Evolutionary conservation across 495 filamentous ascomycete genomes (phyloP).

Genomic region (Xeromyces bisporus): DNA sequence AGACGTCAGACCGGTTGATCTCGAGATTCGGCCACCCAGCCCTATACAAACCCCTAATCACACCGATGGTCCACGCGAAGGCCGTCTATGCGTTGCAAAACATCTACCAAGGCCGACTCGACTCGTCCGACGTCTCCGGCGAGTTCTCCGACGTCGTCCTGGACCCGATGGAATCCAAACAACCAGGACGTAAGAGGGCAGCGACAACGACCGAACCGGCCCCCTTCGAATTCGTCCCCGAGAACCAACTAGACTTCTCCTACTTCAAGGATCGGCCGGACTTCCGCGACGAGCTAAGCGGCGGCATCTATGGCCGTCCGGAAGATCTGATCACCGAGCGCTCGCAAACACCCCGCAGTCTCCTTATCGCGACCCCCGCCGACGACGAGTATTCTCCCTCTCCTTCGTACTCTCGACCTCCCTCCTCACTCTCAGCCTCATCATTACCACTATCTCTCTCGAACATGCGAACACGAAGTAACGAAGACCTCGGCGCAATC

Average conservation of each 20-base stretch:
- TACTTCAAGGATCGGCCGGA: conserved; percentile 81
- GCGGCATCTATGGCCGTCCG: conserved; percentile 53
- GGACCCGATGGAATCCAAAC: conserved; percentile 60
- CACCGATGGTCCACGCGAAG: conserved; percentile 89
- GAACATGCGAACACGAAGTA: conserved; percentile 3
- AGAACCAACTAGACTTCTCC: conserved; percentile 79
- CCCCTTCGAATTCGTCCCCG: conserved; percentile 78
- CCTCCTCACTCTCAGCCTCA: conserved; percentile 29
- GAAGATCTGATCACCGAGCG: conserved; percentile 48
- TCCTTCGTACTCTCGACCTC: conserved; percentile 28
- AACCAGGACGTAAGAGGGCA: conserved; percentile 54
- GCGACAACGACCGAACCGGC: conserved; percentile 15
- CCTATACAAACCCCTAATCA: conserved; percentile 73
- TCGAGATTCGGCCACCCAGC: conserved; percentile 82
- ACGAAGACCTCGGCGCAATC: conserved; percentile 23
- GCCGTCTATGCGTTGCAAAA: conserved; percentile 65
- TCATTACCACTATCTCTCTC: conserved; percentile 13
- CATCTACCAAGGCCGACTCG: conserved; percentile 68
- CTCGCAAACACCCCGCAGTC: conserved; percentile 46
- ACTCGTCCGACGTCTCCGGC: conserved; percentile 39
- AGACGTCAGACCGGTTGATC: conserved; percentile 52
- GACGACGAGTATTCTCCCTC: conserved; percentile 25
- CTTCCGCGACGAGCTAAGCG: conserved; percentile 76
- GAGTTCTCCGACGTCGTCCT: conserved; percentile 60
- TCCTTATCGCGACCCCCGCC: conserved; percentile 10